phyloP scores from a whole-genome alignment of 1,139 yeast genomes.

The Geotrichum histeridarum region DNA sequence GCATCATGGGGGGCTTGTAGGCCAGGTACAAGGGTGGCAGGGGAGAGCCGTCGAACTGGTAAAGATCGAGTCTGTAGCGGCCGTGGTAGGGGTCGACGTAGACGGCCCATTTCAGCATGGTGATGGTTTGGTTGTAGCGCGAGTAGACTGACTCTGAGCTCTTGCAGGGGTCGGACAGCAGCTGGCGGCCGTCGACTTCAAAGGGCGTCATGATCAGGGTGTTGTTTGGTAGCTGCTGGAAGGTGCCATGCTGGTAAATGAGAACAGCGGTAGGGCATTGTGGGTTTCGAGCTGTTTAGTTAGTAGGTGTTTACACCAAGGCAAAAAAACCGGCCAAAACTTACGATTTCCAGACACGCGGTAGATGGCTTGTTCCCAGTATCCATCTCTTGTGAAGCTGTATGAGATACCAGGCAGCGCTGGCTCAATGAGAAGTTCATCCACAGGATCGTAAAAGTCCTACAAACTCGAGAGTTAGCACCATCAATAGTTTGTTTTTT shows the following conservation, averaged over 20 bases:
- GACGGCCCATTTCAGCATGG: conserved; percentile 54
- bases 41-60: conserved; percentile 74
- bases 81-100: conserved; percentile 77
- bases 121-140: conserved; percentile 65
- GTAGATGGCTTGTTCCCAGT: conserved; percentile 83
- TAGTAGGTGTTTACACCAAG: not conserved
- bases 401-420: conserved; percentile 90
- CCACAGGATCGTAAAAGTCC: conserved; percentile 92
- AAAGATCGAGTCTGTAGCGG: conserved; percentile 65
- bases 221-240: conserved; percentile 59
- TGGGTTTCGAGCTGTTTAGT: conserved; percentile 51
- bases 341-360: conserved; percentile 59
- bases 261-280: conserved; percentile 77
- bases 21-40: conserved; percentile 87
- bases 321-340: conserved; percentile 12
- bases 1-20: conserved; percentile 91
- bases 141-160: conserved; percentile 50
- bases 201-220: conserved; percentile 66
- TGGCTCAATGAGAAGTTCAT: conserved; percentile 89
- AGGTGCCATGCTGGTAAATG: conserved; percentile 85
- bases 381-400: conserved; percentile 89
- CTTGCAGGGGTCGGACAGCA: conserved; percentile 77
- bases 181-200: conserved; percentile 87
- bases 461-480: not conserved
- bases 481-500: not conserved